These are phyloP conservation scores for Rhizopogon vinicolor DNA, from an alignment of 768 basidiomycete species.

Conservation along the genomic window DNA sequence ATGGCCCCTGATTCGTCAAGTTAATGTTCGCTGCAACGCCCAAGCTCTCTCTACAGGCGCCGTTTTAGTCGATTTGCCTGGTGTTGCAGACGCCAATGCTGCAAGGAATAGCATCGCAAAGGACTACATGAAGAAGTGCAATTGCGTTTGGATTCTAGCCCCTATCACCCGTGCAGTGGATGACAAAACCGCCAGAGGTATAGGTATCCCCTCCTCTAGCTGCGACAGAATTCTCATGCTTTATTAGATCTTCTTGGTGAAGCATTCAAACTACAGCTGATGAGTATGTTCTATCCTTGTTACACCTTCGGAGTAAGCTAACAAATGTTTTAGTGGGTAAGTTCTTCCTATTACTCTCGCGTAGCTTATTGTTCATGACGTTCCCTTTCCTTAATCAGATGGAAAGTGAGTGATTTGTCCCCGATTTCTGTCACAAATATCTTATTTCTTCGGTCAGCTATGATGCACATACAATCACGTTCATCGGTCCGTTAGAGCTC, in stretches of 20 bases:
- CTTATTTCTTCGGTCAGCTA: conserved; percentile 33
- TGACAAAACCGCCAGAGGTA: conserved; percentile 59
- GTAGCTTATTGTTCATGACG: background rate
- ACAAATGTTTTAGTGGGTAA: conserved; percentile 35
- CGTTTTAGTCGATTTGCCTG: conserved; percentile 60
- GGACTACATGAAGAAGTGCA: conserved; percentile 62
- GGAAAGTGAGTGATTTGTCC: conserved; percentile 42
- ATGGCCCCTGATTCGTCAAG: conserved; percentile 62
- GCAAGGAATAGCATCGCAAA: conserved; percentile 60
- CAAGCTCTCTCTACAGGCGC: conserved; percentile 54
- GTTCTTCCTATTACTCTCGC: conserved; percentile 8
- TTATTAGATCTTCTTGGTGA: conserved; percentile 55
- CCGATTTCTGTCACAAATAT: background rate
- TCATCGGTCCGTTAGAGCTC: conserved; percentile 38
- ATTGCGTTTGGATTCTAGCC: conserved; percentile 64
- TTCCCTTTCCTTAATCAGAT: conserved; percentile 27
- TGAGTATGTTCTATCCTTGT: conserved; percentile 37
- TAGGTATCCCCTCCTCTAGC: background rate
- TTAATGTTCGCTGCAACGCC: conserved; percentile 52
- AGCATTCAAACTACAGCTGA: conserved; percentile 57
- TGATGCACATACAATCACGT: conserved; percentile 54
- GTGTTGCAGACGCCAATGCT: conserved; percentile 63
- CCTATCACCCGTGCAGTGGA: conserved; percentile 62
- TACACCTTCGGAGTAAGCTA: background rate
- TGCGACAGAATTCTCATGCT: background rate